Base-by-base conservation (phyloP, 805 yeast genomes). In the Zygosaccharomyces pseudorouxii region DNA sequence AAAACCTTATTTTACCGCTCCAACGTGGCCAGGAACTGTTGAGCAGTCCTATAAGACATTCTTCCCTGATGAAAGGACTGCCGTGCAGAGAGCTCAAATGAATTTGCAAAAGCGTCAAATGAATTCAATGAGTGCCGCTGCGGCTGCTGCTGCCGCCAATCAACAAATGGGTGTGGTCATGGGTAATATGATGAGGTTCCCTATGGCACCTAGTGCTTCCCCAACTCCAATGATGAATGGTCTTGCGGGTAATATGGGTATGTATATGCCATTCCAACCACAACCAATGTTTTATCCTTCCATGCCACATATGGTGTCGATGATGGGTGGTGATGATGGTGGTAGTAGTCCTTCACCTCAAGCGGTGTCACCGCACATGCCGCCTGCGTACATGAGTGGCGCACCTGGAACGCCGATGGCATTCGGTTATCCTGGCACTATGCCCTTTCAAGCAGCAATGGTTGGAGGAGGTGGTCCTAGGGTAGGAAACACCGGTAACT, bases 1-100 rank as follows among this genome's bases (percentile, higher is more conserved):
- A 55, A 79, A 73, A 56, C 81, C 93, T 5, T 87, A 77, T 63
- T 73, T 74, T 36, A 83, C 92, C 0, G 82, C 87, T 8, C 95
- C 95, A 45, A 83, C 90, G 0, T 86, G 95, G 95, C 72, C 74
- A 19, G 69, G 76, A 42, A 79, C 81, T 2, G 65, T 76, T 20
- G 85, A 79, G 38, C 81, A 77, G 49, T 72, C 84, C 1, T 79
- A 80, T 65, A 76, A 72, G 47, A 66, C 71, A 14, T 63, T 78
- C 35, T 80, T 81, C 66, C 77, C 82, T 2, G 72, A 72, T 47
- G 63, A 62, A 46, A 52, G 57, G 25, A 53, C 61, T n/a, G 58
- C 63, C 8, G 52, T 59, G 30, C 65, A 62, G 47, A 55, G 55
- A 37, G 57, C 67, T 14, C 67, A 64, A 49, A 48, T 56, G 45